phyloP scores from a whole-genome alignment of 75 land plant genomes.

The Adiantum capillusveneris region DNA sequence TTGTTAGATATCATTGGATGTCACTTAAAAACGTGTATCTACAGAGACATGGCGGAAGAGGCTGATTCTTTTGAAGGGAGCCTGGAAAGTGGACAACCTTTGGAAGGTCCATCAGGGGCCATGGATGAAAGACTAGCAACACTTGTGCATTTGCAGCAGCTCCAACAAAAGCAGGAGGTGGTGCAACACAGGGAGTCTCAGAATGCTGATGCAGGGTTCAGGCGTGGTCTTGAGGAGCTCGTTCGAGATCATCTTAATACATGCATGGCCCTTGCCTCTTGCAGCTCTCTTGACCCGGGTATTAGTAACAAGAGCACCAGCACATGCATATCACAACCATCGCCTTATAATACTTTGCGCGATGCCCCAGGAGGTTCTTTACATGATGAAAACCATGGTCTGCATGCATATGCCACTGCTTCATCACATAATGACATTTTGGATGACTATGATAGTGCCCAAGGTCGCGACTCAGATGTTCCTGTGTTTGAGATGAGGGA shows the following conservation, averaged over 20 bases:
- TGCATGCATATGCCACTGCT: constrained; percentile 3
- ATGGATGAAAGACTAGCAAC: constrained; percentile 22
- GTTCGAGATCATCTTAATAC: constrained; percentile 70
- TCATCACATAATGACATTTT: background rate
- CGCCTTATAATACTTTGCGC: constrained; percentile 1
- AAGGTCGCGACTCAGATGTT: background rate
- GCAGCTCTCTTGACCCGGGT: constrained; percentile 41
- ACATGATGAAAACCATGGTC: constrained; percentile 39
- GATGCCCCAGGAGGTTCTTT: constrained; percentile 36
- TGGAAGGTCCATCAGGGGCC: background rate
- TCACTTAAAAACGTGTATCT: too few species aligned
- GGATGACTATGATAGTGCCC: background rate
- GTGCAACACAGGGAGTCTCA: constrained; percentile 25
- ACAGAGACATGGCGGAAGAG: too few species aligned
- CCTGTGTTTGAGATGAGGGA: background rate
- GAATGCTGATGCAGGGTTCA: constrained; percentile 47
- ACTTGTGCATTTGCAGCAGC: constrained; percentile 39
- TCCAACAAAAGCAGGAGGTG: constrained; percentile 56
- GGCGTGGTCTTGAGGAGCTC: constrained; percentile 72
- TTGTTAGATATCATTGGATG: too few species aligned
- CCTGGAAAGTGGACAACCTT: background rate
- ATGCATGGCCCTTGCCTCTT: constrained; percentile 68
- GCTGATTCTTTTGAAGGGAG: background rate
- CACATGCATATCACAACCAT: constrained; percentile 8
- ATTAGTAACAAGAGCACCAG: constrained; percentile 18